Base-by-base conservation (phyloP, 163 green algal genomes). In the Smithsoniella earleae region DNA sequence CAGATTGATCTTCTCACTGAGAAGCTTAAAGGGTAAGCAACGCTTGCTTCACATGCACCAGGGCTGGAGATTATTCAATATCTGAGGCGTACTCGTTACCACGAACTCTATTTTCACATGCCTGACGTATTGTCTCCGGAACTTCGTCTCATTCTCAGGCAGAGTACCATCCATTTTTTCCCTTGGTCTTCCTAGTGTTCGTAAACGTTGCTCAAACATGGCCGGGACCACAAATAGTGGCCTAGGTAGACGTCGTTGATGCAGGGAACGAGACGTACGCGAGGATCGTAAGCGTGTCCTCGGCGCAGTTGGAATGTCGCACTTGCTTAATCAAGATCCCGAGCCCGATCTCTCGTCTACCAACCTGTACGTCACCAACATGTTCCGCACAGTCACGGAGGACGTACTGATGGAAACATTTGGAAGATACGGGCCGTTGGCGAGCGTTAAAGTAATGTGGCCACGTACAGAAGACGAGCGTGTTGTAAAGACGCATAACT, bases 401-500 rank as follows among this genome's bases (percentile, higher is more conserved):
- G 81, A 88, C 38, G 79, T 91, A 22, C 81, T 97, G 28, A 83
- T 91, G 76, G 76, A 78, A 20, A 90, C 96, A 77, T 98, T 98
- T 88, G 89, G 87, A 2, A 79, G 85, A 31, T 98, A 96, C 85
- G 93, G 92, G 0, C 78, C 86, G 28, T 89, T 98, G 16, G 92
- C 82, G 40, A 95, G 86, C 62, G 89, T 95, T 6, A 98, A 98
- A 81, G 87, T 98, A 45, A 96, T 98, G 92, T 98, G 92, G 92
- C 92, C 92, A 1, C 82, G 92, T 5, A 88, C 93, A 46, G 92
- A 97, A 62, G 92, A 96, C 76, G 88, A 96, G 84, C 83, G 86
- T 36, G 40, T 13, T 13, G 79, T 83, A 28, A 83, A 89, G 13
- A 84, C 82, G 4, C 81, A 89, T 49, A 97, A 97, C 83, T 93